Evolutionary conservation across 495 filamentous ascomycete genomes (phyloP).

Genomic region (Jackrogersella minutella): DNA sequence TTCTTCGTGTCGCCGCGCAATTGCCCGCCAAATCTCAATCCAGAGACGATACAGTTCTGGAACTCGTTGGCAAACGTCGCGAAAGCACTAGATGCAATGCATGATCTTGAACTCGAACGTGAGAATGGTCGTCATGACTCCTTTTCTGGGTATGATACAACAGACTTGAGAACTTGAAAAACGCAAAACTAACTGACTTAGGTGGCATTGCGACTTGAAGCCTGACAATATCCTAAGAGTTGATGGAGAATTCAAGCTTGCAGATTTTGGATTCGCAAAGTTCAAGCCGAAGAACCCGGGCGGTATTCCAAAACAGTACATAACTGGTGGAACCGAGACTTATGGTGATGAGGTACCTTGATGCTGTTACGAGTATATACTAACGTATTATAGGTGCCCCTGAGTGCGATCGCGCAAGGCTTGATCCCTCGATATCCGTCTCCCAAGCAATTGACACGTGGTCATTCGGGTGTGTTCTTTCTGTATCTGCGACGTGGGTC

Average conservation of each 20-base stretch:
- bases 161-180: background rate
- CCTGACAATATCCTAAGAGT: slow-evolving; percentile 53
- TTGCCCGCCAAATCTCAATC: slow-evolving; percentile 42
- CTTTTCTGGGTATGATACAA: slow-evolving; percentile 6
- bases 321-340: slow-evolving; percentile 48
- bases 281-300: slow-evolving; percentile 40
- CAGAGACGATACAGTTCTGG: slow-evolving; percentile 49
- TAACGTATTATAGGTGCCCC: slow-evolving; percentile 14
- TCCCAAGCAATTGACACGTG: slow-evolving; percentile 51
- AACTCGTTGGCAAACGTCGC: slow-evolving; percentile 47
- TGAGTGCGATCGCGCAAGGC: slow-evolving; percentile 25
- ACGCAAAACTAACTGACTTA: slow-evolving; percentile 17
- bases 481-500: slow-evolving; percentile 53
- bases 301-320: background rate
- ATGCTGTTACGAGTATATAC: background rate
- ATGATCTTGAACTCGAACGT: slow-evolving; percentile 37
- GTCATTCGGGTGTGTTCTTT: slow-evolving; percentile 56
- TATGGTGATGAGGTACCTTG: slow-evolving; percentile 43
- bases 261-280: slow-evolving; percentile 51
- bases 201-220: slow-evolving; percentile 54
- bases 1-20: slow-evolving; percentile 36
- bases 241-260: slow-evolving; percentile 50
- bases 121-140: slow-evolving; percentile 9
- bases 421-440: slow-evolving; percentile 23
- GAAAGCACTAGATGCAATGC: slow-evolving; percentile 44